phyloP scores from a whole-genome alignment of 768 basidiomycete species.

The Suillus plorans region DNA sequence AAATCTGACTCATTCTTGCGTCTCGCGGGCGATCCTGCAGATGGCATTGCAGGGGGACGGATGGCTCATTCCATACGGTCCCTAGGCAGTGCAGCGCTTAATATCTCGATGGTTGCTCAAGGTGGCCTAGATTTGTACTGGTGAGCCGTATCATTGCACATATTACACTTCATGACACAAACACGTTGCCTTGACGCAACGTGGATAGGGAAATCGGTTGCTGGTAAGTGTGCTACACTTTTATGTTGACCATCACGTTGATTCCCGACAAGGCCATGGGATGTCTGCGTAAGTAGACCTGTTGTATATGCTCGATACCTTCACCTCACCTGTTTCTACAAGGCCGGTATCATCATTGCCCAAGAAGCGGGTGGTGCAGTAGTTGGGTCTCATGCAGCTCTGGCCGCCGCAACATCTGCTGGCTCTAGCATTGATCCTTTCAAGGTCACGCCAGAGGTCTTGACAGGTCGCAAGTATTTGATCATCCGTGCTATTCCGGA shows the following conservation, averaged over 20 bases:
- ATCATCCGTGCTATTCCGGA: slow-evolving; percentile 72
- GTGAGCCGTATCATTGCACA: slow-evolving; percentile 38
- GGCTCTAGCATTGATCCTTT: slow-evolving; percentile 45
- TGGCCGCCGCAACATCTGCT: slow-evolving; percentile 33
- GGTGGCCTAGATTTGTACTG: slow-evolving; percentile 88
- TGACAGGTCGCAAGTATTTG: slow-evolving; percentile 79
- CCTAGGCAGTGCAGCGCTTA: slow-evolving; percentile 81
- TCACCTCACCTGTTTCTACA: slow-evolving; percentile 1
- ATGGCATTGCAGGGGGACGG: slow-evolving; percentile 61
- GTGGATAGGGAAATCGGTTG: slow-evolving; percentile 74
- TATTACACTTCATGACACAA: not conserved
- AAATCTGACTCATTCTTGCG: slow-evolving; percentile 71
- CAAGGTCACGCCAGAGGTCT: slow-evolving; percentile 64
- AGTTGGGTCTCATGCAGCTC: slow-evolving; percentile 61
- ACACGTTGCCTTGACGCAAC: slow-evolving; percentile 3
- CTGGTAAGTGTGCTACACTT: slow-evolving; percentile 40
- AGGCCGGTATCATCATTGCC: slow-evolving; percentile 88
- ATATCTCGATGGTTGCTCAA: slow-evolving; percentile 83
- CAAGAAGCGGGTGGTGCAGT: slow-evolving; percentile 85
- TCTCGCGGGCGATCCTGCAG: slow-evolving; percentile 69
- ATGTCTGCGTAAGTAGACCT: slow-evolving; percentile 62
- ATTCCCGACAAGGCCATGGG: slow-evolving; percentile 61
- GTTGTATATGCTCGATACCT: not conserved
- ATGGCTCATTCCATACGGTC: slow-evolving; percentile 87
- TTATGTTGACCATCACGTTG: not conserved